Base-by-base conservation (phyloP, 805 yeast genomes). In the Kluyveromyces nonfermentans region DNA sequence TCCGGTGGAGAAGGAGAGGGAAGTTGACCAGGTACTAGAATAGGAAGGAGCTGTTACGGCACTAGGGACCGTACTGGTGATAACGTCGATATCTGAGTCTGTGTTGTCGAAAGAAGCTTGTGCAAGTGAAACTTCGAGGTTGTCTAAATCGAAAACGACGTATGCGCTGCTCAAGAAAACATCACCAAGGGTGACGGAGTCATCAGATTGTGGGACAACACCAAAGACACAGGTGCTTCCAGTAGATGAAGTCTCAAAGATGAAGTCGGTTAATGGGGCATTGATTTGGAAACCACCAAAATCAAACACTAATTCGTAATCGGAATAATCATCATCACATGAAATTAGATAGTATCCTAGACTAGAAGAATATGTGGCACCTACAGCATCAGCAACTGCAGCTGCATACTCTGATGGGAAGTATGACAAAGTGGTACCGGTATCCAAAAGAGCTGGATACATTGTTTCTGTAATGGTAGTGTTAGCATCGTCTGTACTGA, bases 61-160 rank as follows among this genome's bases (percentile, higher is more conserved):
- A 41, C 70, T 62, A 9, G 84, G 84, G 35, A 78, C 51, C 15
- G 55, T 28, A 17, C 49, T 42, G 4, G 44, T 32, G 22, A 59
- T 53, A 10, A 53, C 50, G 30, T 62, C 58, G 35, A 60, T 52
- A 18, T 57, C 50, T 12, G 53, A 44, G 6, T 43, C 41, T 1
- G 37, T 36, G 20, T 43, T 47, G 36, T 49, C 45, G 39, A 48
- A 57, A 22, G 50, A 52, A 14, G 71, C 73, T 55, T 72, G 75
- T 18, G 79, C 85, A 55, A 82, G 51, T 3, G 84, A 77, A 33
- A 82, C 65, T 52, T 75, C 70, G 38, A 62, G 63, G 54, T 73
- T 73, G 28, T 78, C 85, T 41, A 80, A 62, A 59, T 83, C 82
- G 59, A 73, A 80, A 14, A 80, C 85, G 21, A 78, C 70, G 58